These are phyloP conservation scores for Cylindrodendrum hubeiense DNA, from an alignment of 2,329 filamentous ascomycete species.

Conservation along the genomic window DNA sequence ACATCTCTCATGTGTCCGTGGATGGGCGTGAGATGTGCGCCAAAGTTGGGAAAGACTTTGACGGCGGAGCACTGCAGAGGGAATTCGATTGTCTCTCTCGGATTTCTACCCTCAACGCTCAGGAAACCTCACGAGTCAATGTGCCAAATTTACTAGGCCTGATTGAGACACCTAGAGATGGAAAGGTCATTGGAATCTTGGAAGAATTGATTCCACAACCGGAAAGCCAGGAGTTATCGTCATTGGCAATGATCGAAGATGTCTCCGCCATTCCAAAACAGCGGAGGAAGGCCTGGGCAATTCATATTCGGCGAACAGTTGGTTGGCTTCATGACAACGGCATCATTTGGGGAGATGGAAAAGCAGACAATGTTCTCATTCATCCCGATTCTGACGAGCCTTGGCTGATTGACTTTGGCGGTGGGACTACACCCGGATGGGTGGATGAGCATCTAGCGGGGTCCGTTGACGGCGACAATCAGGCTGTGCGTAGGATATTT, in stretches of 20 bases:
- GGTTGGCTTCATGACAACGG: slow-evolving; percentile 19
- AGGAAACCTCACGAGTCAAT: slow-evolving; percentile 1
- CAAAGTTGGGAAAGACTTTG: slow-evolving; percentile 4
- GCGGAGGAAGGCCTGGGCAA: slow-evolving; percentile 19
- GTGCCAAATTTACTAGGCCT: slow-evolving; percentile 8
- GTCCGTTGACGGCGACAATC: slow-evolving; percentile 25
- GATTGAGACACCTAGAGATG: neutral
- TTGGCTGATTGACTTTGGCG: slow-evolving; percentile 31
- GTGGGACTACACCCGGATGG: slow-evolving; percentile 25
- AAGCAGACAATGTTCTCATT: slow-evolving; percentile 30
- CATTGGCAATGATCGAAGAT: slow-evolving; percentile 4
- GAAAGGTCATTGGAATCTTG: slow-evolving; percentile 14
- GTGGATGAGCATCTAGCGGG: slow-evolving; percentile 24
- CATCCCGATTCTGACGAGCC: slow-evolving; percentile 21
- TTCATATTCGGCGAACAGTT: slow-evolving; percentile 26
- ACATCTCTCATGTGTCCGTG: neutral
- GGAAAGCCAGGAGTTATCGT: neutral
- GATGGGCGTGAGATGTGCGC: slow-evolving; percentile 4
- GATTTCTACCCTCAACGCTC: neutral
- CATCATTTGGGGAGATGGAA: slow-evolving; percentile 31
- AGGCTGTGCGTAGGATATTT: slow-evolving; percentile 26
- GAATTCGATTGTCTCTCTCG: slow-evolving; percentile 12
- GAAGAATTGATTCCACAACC: slow-evolving; percentile 9
- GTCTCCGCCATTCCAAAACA: neutral
- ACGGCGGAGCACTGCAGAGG: neutral